Evolutionary conservation across 192 early-diverging fungal species (phyloP).

Genomic region (Glomus cerebriforme): DNA sequence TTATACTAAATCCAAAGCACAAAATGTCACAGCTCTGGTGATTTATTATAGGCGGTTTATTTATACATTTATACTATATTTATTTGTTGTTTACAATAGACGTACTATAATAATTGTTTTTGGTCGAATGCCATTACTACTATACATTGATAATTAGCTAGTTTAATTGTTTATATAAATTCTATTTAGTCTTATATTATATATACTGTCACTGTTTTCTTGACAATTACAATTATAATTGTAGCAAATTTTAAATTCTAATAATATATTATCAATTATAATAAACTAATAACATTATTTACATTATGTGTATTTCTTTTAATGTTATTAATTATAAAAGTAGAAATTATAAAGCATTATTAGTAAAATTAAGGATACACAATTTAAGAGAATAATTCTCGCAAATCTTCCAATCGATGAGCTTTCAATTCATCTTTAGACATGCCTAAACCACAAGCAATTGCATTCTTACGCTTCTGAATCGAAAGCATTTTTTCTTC

Average conservation of each 20-base stretch:
- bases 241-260: neutral
- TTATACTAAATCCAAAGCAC: no score
- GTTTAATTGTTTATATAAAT: no score
- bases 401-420: constrained; percentile 49
- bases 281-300: neutral
- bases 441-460: constrained; percentile 53
- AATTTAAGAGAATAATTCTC: constrained; percentile 47
- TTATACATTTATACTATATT: no score
- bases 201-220: no score
- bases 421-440: constrained; percentile 47
- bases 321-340: neutral
- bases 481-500: constrained; percentile 86
- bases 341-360: neutral
- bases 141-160: no score
- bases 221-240: no score
- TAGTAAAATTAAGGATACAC: neutral
- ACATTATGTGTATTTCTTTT: neutral
- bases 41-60: no score
- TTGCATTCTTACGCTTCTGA: constrained; percentile 74
- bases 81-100: no score
- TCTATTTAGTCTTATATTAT: no score
- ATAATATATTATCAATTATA: neutral
- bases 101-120: no score
- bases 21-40: no score
- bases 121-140: no score